A percentile compares a stretch with the other conserved stretches of the same genome.
phyloP scores from a whole-genome alignment of 2,329 filamentous ascomycete genomes.

The Ambrosiella beaveri region DNA sequence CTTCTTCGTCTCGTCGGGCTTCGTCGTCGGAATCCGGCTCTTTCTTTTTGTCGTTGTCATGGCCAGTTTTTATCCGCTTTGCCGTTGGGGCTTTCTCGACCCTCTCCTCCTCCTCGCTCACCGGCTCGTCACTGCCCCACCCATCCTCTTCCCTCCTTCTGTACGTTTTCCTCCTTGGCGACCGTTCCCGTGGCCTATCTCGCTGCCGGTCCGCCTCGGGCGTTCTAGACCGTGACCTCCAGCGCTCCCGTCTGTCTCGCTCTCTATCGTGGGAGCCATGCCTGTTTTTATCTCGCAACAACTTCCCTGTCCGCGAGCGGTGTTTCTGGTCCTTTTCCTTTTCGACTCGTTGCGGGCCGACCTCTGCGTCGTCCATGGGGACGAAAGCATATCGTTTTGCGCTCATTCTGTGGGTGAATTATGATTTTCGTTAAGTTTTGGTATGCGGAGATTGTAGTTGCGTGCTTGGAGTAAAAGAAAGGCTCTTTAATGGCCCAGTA shows the following conservation, averaged over 20 bases:
- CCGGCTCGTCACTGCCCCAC: conserved; percentile 62
- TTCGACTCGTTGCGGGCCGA: conserved; percentile 20
- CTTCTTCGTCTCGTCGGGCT: conserved; percentile 47
- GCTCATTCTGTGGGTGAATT: conserved; percentile 23
- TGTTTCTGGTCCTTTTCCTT: conserved; percentile 1
- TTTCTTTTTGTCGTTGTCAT: conserved; percentile 24
- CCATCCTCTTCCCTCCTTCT: conserved; percentile 37
- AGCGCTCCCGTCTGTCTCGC: too few relatives aligned
- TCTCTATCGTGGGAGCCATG: too few relatives aligned
- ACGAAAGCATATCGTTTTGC: conserved; percentile 49
- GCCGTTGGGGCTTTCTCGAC: conserved; percentile 51
- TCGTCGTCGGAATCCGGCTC: conserved; percentile 1
- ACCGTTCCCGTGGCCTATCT: too few relatives aligned
- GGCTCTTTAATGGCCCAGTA: too few relatives aligned
- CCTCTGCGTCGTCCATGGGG: conserved; percentile 47
- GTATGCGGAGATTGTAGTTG: neutral
- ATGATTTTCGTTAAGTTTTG: neutral
- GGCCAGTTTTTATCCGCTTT: conserved; percentile 50
- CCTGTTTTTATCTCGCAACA: too few relatives aligned
- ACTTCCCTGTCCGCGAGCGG: neutral
- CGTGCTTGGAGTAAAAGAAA: neutral
- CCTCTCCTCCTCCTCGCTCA: conserved; percentile 22
- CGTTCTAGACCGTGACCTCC: too few relatives aligned
- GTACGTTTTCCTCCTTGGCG: too few relatives aligned
- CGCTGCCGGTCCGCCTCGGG: too few relatives aligned